Percentiles rank a stretch among this genome's conserved stretches.
phyloP scores from a whole-genome alignment of 2,329 filamentous ascomycete species.

The Fragosphaeria purpurea region DNA sequence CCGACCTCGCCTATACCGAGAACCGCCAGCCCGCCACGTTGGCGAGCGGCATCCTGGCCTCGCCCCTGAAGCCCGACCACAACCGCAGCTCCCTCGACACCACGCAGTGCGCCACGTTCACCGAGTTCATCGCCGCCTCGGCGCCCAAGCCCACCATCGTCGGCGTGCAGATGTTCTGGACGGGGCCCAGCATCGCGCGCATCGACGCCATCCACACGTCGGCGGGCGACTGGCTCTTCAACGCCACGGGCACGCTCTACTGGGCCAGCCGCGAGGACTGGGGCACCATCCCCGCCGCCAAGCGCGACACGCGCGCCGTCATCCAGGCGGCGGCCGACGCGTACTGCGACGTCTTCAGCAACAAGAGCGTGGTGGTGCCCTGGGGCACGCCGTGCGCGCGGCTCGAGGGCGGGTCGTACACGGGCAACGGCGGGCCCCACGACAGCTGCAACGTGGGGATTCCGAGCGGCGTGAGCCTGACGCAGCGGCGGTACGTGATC shows the following conservation, averaged over 20 bases:
- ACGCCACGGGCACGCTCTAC: conserved; percentile 23
- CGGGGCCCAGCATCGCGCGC: conserved; percentile 11
- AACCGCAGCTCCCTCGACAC: conserved; percentile 24
- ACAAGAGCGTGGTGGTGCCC: conserved; percentile 22
- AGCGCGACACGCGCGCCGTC: conserved; percentile 17
- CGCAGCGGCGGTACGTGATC: conserved; percentile 17
- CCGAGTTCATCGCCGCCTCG: conserved; percentile 23
- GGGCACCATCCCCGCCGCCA: conserved; percentile 18
- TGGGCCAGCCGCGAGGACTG: conserved; percentile 19
- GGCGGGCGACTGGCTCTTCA: conserved; percentile 25
- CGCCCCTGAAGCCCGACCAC: conserved; percentile 19
- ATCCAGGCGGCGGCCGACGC: conserved; percentile 24
- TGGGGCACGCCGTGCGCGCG: conserved; percentile 26
- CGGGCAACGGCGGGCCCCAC: conserved; percentile 12
- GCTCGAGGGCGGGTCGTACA: conserved; percentile 19
- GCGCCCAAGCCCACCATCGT: conserved; percentile 25
- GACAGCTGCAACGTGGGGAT: conserved; percentile 17
- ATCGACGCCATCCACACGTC: conserved; percentile 24
- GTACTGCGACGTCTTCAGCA: conserved; percentile 26
- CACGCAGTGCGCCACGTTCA: conserved; percentile 26
- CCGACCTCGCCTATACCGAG: conserved; percentile 9
- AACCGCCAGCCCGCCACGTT: conserved; percentile 13
- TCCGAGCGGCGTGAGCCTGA: conserved; percentile 8
- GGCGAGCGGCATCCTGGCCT: conserved; percentile 16
- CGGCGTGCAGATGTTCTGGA: conserved; percentile 19